Conservation (phyloP, 129 eudicot species). For the sunflower (Helianthus annuus) region DNA sequence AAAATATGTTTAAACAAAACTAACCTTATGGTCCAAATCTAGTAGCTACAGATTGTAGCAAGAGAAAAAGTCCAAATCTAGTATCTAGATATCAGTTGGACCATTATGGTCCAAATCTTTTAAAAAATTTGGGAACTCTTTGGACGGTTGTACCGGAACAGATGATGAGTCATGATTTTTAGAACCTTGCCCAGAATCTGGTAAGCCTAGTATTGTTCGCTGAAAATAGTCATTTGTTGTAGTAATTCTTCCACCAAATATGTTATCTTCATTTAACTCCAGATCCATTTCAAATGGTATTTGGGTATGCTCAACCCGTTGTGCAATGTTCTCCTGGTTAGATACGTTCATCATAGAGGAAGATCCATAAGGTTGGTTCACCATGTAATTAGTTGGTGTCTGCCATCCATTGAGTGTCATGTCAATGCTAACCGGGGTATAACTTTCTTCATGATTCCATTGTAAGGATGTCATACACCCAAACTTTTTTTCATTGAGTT, state of each 20-base stretch:
- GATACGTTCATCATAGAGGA: background rate
- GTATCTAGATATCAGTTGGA: constrained; percentile 8
- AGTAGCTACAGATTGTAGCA: background rate
- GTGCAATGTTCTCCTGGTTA: constrained; percentile 1
- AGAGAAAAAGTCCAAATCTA: background rate
- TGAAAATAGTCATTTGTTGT: background rate
- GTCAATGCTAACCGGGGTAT: constrained; percentile 2
- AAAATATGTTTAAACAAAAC: background rate
- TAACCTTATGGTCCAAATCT: constrained; percentile 21
- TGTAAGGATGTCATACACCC: constrained; percentile 26
- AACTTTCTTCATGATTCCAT: constrained; percentile 2
- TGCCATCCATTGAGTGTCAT: constrained; percentile 23
- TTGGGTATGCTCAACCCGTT: background rate
- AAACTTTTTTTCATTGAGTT: constrained; percentile 15
- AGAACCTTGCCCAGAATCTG: constrained; percentile 4
- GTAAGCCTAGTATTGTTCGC: constrained; percentile 2
- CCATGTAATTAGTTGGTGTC: constrained; percentile 8
- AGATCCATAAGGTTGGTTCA: background rate
- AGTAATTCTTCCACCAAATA: background rate
- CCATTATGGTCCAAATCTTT: constrained; percentile 25
- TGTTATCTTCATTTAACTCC: background rate
- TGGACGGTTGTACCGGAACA: background rate
- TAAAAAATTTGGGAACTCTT: constrained; percentile 23
- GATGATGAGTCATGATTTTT: constrained; percentile 4
- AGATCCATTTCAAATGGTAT: constrained; percentile 11